A percentile compares a stretch with the other conserved stretches of the same genome.
Conservation (phyloP, 345 rosid species). For the Trapa bicornis region DNA sequence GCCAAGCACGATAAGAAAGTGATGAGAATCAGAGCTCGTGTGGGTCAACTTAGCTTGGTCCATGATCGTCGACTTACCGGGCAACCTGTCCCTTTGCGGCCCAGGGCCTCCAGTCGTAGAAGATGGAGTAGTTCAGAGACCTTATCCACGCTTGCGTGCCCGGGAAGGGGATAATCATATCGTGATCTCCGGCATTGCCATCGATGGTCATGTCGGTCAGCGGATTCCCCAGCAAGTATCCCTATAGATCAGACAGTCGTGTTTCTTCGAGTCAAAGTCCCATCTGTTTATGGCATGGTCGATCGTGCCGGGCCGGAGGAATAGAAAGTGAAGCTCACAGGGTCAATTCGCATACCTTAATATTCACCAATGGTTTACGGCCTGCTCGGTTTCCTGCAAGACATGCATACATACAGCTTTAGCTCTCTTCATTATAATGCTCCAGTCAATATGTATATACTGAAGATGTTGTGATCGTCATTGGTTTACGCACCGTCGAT, state of each 20-base stretch:
- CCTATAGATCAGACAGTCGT: constrained; percentile 20
- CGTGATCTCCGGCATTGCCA: constrained; percentile 45
- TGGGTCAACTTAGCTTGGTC: not conserved
- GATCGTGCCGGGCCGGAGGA: not conserved
- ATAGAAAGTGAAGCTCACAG: not conserved
- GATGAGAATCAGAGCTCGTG: not conserved
- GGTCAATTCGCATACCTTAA: constrained; percentile 31
- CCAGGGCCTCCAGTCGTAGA: constrained; percentile 61
- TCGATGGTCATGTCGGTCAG: constrained; percentile 16
- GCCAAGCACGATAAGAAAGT: not conserved
- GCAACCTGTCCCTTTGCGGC: constrained; percentile 32
- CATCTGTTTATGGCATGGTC: not conserved
- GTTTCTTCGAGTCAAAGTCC: too few relatives aligned
- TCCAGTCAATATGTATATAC: too few relatives aligned
- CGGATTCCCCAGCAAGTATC: constrained; percentile 58
- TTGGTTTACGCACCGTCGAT: constrained; percentile 23
- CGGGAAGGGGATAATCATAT: constrained; percentile 30
- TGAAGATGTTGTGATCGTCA: too few relatives aligned
- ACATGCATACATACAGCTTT: too few relatives aligned
- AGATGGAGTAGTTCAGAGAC: constrained; percentile 36
- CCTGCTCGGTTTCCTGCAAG: constrained; percentile 50
- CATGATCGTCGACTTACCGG: constrained; percentile 22
- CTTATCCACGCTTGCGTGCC: constrained; percentile 57
- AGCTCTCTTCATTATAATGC: too few relatives aligned
- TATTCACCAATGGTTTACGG: constrained; percentile 30